Percentiles rank a stretch among this genome's conserved stretches.
phyloP scores from a whole-genome alignment of 805 yeast genomes.

The Pichia phayaonensis region DNA sequence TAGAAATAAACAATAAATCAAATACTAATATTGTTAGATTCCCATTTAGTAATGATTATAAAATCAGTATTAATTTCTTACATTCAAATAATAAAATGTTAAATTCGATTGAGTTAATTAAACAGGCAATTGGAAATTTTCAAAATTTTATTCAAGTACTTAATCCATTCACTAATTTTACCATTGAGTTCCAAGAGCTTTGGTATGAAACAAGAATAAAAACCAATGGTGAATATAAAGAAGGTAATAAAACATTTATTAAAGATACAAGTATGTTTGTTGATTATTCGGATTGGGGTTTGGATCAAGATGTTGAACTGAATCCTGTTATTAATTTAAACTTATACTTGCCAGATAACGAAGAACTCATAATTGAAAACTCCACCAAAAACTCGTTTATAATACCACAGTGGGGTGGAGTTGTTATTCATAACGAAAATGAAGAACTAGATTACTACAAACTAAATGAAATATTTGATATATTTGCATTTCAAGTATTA shows the following conservation, averaged over 20 bases:
- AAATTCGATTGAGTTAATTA: constrained; percentile 43
- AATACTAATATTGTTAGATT: constrained; percentile 31
- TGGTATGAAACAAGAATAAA: constrained; percentile 44
- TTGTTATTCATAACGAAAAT: constrained; percentile 38
- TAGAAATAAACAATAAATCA: constrained; percentile 14
- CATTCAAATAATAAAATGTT: constrained; percentile 62
- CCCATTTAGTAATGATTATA: constrained; percentile 58
- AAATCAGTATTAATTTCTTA: constrained; percentile 67
- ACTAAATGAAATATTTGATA: constrained; percentile 42
- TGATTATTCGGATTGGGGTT: constrained; percentile 81
- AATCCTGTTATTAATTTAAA: constrained; percentile 67
- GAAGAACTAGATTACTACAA: constrained; percentile 3
- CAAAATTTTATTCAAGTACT: constrained; percentile 46
- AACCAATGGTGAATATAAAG: constrained; percentile 19
- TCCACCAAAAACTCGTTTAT: constrained; percentile 50
- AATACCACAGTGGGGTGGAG: constrained; percentile 90
- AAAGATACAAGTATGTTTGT: constrained; percentile 66
- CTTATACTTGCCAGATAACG: constrained; percentile 51
- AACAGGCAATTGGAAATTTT: constrained; percentile 26
- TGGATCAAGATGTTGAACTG: constrained; percentile 38
- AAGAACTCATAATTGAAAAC: constrained; percentile 38
- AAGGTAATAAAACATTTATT: constrained; percentile 27
- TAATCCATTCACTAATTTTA: constrained; percentile 54
- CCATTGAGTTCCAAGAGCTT: constrained; percentile 72
- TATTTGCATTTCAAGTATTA: constrained; percentile 69